Evolutionary conservation across 73 alveolate genomes (phyloP).

Genomic region (Paraurostyla sp.): DNA sequence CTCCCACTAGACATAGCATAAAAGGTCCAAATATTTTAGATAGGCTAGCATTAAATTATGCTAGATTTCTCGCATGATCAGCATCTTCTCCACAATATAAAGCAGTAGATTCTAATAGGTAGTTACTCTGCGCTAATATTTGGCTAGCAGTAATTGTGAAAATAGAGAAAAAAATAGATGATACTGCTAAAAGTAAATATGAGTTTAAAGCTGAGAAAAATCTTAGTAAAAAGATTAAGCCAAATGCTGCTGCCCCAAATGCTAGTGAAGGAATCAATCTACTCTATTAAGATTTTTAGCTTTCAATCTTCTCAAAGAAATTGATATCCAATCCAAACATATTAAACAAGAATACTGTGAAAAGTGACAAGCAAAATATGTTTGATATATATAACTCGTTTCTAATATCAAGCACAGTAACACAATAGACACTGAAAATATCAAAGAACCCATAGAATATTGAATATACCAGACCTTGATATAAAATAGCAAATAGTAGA

Average conservation of each 20-base stretch:
- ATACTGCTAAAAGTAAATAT: neutral
- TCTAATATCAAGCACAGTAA: neutral
- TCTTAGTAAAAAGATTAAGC: neutral
- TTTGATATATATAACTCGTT: slow-evolving; percentile 4
- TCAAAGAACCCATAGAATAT: neutral
- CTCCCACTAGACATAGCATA: neutral
- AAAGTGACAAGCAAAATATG: neutral
- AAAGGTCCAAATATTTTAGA: neutral
- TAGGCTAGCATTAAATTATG: neutral
- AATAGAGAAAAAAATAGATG: neutral
- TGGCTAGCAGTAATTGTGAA: neutral
- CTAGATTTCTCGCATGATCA: slow-evolving; percentile 26
- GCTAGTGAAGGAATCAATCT: neutral
- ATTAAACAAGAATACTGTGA: neutral
- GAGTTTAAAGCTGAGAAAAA: neutral
- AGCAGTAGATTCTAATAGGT: neutral
- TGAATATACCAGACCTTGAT: slow-evolving; percentile 10
- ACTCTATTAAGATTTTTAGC: neutral
- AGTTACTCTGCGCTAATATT: neutral
- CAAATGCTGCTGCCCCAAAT: neutral
- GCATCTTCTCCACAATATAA: neutral
- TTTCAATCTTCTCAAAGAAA: neutral
- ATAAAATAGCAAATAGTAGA: neutral
- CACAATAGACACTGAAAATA: neutral
- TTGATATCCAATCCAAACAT: neutral